Percentiles rank a stretch among this genome's conserved stretches.
phyloP scores from a whole-genome alignment of 805 yeast species.

The Cyberlindnera meyerae region DNA sequence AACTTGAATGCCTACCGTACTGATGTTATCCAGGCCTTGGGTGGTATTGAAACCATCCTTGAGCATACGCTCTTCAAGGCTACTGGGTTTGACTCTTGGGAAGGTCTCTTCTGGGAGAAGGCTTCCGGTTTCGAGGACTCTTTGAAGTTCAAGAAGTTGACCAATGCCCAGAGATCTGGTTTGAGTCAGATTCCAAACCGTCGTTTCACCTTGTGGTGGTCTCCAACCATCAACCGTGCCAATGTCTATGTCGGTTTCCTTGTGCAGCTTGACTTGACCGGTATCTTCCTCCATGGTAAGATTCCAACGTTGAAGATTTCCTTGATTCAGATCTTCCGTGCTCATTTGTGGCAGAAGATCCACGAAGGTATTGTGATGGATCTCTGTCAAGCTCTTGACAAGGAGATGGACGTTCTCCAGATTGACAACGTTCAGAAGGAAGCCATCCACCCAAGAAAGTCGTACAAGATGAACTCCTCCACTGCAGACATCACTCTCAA shows the following conservation, averaged over 20 bases:
- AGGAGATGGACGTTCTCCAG: constrained; percentile 75
- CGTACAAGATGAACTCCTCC: constrained; percentile 95
- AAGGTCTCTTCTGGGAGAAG: constrained; percentile 97
- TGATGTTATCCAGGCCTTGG: constrained; percentile 94
- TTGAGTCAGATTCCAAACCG: constrained; percentile 96
- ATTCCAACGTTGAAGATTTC: constrained; percentile 96
- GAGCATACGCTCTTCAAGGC: constrained; percentile 95
- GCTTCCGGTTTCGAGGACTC: constrained; percentile 97
- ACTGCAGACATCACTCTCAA: constrained; percentile 83
- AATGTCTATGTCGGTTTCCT: constrained; percentile 96
- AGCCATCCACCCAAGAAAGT: constrained; percentile 93
- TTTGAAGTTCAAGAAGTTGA: constrained; percentile 86
- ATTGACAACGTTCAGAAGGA: constrained; percentile 85
- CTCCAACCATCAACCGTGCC: constrained; percentile 97
- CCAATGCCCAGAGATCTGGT: constrained; percentile 97
- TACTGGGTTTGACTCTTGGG: constrained; percentile 98
- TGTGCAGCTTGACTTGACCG: constrained; percentile 94
- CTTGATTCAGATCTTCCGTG: constrained; percentile 91
- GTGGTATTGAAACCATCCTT: constrained; percentile 93
- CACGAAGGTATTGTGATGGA: constrained; percentile 95
- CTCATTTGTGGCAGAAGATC: constrained; percentile 98
- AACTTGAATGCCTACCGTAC: constrained; percentile 87
- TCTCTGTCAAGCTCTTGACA: constrained; percentile 85
- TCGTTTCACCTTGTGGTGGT: constrained; percentile 98
- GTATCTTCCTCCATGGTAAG: constrained; percentile 95